Base-by-base conservation (phyloP, 495 filamentous ascomycete species). In the Daldinia concentrica region DNA sequence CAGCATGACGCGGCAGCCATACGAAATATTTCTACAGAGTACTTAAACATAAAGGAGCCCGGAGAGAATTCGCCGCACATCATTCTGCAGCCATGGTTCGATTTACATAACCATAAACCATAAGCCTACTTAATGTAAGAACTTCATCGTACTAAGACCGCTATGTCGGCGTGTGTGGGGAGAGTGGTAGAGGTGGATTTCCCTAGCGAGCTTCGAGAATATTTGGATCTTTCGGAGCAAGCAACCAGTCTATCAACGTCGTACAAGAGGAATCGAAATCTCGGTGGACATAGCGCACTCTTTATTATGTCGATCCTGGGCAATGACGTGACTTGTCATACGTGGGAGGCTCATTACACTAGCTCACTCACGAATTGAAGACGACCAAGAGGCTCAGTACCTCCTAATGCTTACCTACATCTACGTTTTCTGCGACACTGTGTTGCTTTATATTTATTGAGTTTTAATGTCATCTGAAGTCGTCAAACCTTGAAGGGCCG, bases 1-100 rank as follows among this genome's bases (percentile, higher is more conserved):
- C 66, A 73, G 71, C 62, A 73, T 73, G 71, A 73, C 71, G 71
- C 71, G 71, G 66, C 71, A 48, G 50, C 43, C 52, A 32, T 65
- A 73, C 62, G 65, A 62, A 52, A 36, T 64, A 73, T 65, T 43
- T 62, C 37, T 27, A 45, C 26, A 68, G 55, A 32, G 29, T 11
- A 57, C 48, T 58, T 61, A 55, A 61, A 56, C 22, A 26, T 59
- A 43, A 56, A 60, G 50, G 61, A 58, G 7, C 54, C 50, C 66
- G 66, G 59, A 56, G 56, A 73, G 61, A 69, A 69, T 62, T 73
- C 62, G 56, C 70, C 61, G 70, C 61, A 67, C 64, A 68, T 59
- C 62, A 37, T 73, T 58, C 71, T 73, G 66, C 71, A 66, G 37
- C 58, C 62, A 69, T 73, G 62, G 66, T 66, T 66, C 66, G 66